A percentile compares a stretch with the other conserved stretches of the same genome.
Evolutionary conservation across 1,284 basidiomycete genomes (phyloP).

Genomic region (Cystobasidium sp.): DNA sequence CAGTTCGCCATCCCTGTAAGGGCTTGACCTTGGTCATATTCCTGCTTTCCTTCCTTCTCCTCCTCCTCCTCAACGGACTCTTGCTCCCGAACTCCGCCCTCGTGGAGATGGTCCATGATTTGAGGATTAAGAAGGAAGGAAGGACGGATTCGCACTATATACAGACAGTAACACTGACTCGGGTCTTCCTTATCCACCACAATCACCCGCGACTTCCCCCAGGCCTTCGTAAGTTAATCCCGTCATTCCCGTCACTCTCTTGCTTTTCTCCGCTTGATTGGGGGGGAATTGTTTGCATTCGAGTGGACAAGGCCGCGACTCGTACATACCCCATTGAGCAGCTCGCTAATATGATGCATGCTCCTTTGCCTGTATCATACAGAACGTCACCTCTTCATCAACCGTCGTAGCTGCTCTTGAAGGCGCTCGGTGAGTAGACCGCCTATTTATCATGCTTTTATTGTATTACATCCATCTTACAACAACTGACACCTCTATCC

Average conservation of each 20-base stretch:
- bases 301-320: not conserved
- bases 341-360: not conserved
- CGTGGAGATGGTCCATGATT: too few relatives aligned
- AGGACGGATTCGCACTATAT: too few relatives aligned
- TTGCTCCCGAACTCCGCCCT: too few relatives aligned
- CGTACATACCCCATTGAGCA: not conserved
- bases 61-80: not conserved
- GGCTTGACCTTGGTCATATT: not conserved
- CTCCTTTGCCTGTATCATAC: not conserved
- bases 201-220: not conserved
- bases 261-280: not conserved
- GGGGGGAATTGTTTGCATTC: too few relatives aligned
- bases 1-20: slow-evolving; percentile 50
- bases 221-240: not conserved
- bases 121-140: too few relatives aligned
- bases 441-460: not conserved
- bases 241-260: not conserved
- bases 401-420: slow-evolving; percentile 84
- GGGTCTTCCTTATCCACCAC: too few relatives aligned
- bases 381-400: slow-evolving; percentile 68
- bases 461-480: not conserved
- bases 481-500: not conserved
- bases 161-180: too few relatives aligned
- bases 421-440: slow-evolving; percentile 70
- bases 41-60: not conserved